A percentile compares a stretch with the other conserved stretches of the same genome.
Evolutionary conservation across 2,329 filamentous ascomycete genomes (phyloP).

Genomic region (Beauveria brongniartii): DNA sequence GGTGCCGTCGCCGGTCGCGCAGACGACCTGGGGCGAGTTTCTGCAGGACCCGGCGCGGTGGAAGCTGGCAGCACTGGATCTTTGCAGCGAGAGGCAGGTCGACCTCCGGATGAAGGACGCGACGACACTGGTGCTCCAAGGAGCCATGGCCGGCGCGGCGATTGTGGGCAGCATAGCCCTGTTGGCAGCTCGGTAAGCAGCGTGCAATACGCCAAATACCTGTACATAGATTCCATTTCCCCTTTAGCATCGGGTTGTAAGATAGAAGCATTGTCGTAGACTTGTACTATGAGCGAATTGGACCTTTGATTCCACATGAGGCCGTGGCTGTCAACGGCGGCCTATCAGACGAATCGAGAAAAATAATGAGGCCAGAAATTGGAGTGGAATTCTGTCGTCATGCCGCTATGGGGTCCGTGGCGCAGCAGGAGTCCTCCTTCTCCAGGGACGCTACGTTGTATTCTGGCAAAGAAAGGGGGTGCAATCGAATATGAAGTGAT

Average conservation of each 20-base stretch:
- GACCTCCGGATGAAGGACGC: conserved; percentile 60
- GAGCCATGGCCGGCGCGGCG: conserved; percentile 57
- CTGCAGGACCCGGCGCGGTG: conserved; percentile 36
- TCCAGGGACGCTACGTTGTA: not conserved
- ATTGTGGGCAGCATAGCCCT: conserved; percentile 47
- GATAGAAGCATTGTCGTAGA: conserved; percentile 5
- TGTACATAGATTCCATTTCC: conserved; percentile 1
- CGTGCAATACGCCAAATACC: not conserved
- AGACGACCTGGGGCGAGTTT: conserved; percentile 34
- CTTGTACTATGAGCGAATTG: conserved; percentile 1
- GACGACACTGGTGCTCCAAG: conserved; percentile 61
- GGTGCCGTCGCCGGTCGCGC: not conserved
- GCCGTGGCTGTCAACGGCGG: not conserved
- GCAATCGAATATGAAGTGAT: not conserved
- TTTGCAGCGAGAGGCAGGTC: conserved; percentile 59
- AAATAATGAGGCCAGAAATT: not conserved
- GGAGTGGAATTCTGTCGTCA: not conserved
- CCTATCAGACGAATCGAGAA: not conserved
- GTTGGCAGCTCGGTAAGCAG: conserved; percentile 29
- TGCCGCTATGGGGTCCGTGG: not conserved
- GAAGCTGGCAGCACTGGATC: conserved; percentile 43
- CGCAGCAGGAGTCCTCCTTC: not conserved
- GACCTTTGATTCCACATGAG: not conserved
- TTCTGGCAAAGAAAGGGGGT: not conserved
- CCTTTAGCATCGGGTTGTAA: not conserved